phyloP scores from a whole-genome alignment of 495 filamentous ascomycete species.

The Penicillium paxilli region DNA sequence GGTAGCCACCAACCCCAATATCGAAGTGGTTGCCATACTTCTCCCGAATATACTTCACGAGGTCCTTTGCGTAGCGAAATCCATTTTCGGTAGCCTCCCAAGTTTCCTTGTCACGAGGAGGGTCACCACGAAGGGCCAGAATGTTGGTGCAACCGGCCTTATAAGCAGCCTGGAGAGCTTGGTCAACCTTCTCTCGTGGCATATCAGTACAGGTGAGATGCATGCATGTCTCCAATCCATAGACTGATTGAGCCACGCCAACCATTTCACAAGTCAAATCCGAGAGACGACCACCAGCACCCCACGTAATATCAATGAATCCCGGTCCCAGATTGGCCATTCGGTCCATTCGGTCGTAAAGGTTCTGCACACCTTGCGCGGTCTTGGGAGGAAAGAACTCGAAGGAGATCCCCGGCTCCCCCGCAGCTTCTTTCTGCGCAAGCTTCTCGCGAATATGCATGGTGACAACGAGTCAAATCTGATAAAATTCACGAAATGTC shows the following conservation, averaged over 20 bases:
- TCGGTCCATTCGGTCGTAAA: conserved; percentile 99
- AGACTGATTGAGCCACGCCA: conserved; percentile 90
- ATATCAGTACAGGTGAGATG: conserved; percentile 99
- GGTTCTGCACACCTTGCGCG: conserved; percentile 93
- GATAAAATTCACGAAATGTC: conserved; percentile 2
- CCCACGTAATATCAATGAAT: conserved; percentile 99
- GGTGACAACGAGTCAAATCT: conserved; percentile 26
- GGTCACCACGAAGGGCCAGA: conserved; percentile 90
- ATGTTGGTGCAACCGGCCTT: conserved; percentile 98
- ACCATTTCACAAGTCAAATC: conserved; percentile 98
- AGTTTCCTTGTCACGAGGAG: conserved; percentile 89
- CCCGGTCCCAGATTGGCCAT: conserved; percentile 93
- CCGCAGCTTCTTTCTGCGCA: conserved; percentile 71
- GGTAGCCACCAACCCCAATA: conserved; percentile 96
- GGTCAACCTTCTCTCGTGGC: conserved; percentile 85
- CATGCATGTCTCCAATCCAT: conserved; percentile 98
- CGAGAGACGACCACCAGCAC: conserved; percentile 87
- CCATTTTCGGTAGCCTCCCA: conserved; percentile 86
- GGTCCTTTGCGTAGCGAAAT: conserved; percentile 89
- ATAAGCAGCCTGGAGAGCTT: conserved; percentile 85
- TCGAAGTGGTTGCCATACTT: conserved; percentile 95
- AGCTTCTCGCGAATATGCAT: conserved; percentile 96
- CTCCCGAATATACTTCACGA: conserved; percentile 88
- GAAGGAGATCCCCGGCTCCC: conserved; percentile 89
- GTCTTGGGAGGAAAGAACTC: conserved; percentile 99